phyloP scores from a whole-genome alignment of 441 rosid species.

The Pelargonium cotyledonis region DNA sequence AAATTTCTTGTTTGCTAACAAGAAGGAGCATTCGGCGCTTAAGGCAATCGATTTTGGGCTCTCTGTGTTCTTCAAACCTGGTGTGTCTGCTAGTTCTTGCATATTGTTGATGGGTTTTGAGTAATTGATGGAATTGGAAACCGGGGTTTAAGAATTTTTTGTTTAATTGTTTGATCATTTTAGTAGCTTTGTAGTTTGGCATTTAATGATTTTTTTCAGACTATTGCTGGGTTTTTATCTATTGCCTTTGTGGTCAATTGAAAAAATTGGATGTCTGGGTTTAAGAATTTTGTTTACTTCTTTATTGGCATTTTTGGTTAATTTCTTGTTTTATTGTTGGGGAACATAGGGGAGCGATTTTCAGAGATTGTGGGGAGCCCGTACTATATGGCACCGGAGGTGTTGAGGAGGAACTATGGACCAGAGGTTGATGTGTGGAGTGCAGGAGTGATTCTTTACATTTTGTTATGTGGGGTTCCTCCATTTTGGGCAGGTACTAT shows the following conservation, averaged over 20 bases:
- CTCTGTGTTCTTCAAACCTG: constrained; percentile 80
- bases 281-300: background rate
- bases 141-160: background rate
- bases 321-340: background rate
- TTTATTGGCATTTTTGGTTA: background rate
- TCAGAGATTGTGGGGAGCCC: constrained; percentile 97
- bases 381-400: constrained; percentile 96
- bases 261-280: background rate
- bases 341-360: constrained; percentile 59
- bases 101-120: constrained; percentile 1
- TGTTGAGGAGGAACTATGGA: constrained; percentile 80
- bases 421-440: constrained; percentile 96
- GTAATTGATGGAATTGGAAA: constrained; percentile 3
- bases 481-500: constrained; percentile 88
- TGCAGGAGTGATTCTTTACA: constrained; percentile 86
- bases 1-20: constrained; percentile 80
- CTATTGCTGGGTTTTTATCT: no score
- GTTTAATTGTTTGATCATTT: no score
- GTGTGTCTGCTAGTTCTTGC: constrained; percentile 18
- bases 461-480: constrained; percentile 86
- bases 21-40: constrained; percentile 73
- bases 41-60: constrained; percentile 93
- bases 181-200: no score
- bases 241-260: background rate
- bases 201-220: no score